Evolutionary conservation across 805 yeast genomes (phyloP).

Genomic region (Ascoidea rubescens): DNA sequence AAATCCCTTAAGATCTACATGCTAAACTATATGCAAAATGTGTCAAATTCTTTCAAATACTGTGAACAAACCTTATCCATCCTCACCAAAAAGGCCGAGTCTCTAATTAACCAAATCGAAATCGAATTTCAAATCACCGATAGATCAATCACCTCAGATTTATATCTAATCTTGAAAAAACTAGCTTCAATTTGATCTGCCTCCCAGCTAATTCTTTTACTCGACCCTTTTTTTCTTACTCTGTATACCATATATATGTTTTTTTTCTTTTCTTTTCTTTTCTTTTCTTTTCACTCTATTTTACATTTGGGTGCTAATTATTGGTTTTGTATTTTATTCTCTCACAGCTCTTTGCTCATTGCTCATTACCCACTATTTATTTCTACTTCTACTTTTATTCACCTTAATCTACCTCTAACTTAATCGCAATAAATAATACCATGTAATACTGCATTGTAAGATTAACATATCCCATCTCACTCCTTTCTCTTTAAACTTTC

Average conservation of each 20-base stretch:
- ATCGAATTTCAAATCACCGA: too few relatives aligned
- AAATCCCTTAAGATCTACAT: slow-evolving; percentile 34
- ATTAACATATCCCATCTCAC: not conserved
- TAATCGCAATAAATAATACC: not conserved
- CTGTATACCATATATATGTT: not conserved
- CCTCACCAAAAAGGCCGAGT: slow-evolving; percentile 15
- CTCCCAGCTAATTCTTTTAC: not conserved
- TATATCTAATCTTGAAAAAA: too few relatives aligned
- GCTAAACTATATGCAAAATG: slow-evolving; percentile 27
- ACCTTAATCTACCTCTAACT: too few relatives aligned
- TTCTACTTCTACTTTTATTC: not conserved
- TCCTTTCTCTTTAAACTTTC: too few relatives aligned
- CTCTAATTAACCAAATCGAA: slow-evolving; percentile 13
- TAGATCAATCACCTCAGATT: not conserved
- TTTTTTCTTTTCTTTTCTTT: not conserved
- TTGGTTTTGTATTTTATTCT: not conserved
- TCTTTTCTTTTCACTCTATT: too few relatives aligned
- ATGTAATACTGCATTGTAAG: not conserved
- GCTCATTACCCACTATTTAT: not conserved
- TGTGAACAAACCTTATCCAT: slow-evolving; percentile 17
- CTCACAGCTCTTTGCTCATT: not conserved
- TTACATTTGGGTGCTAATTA: not conserved
- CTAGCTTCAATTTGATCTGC: not conserved
- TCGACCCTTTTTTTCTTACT: not conserved
- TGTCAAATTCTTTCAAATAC: slow-evolving; percentile 27